Percentiles rank a stretch among this genome's conserved stretches.
These are phyloP conservation scores for Termitomyces sp. DNA, from an alignment of 768 basidiomycete genomes.

Conservation along the genomic window DNA sequence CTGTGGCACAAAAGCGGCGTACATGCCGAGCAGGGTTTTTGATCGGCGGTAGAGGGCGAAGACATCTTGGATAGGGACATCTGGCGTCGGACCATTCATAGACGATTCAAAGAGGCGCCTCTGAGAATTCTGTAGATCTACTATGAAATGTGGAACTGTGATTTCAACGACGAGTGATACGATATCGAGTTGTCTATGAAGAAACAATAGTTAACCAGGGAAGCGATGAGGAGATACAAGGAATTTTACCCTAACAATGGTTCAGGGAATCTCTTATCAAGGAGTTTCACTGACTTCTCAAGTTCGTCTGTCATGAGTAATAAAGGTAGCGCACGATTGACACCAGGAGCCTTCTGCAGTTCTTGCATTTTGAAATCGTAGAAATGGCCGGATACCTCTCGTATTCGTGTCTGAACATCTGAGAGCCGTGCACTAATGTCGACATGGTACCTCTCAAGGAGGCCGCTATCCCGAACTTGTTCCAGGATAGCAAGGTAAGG, in stretches of 20 bases:
- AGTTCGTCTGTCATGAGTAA: conserved; percentile 84
- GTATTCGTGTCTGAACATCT: conserved; percentile 65
- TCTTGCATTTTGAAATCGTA: conserved; percentile 61
- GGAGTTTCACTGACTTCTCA: conserved; percentile 76
- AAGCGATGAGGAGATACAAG: neutral
- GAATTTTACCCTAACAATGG: conserved; percentile 68
- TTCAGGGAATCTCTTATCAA: conserved; percentile 85
- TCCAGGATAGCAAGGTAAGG: conserved; percentile 66
- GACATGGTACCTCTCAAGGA: conserved; percentile 69
- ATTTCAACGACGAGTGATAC: conserved; percentile 71
- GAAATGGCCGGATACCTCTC: conserved; percentile 51
- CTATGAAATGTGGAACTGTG: conserved; percentile 58
- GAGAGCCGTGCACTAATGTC: conserved; percentile 62
- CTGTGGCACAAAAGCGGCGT: conserved; percentile 74
- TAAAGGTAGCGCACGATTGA: conserved; percentile 77
- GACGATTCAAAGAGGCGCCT: conserved; percentile 78
- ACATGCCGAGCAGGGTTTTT: conserved; percentile 74
- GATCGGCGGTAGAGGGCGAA: conserved; percentile 82
- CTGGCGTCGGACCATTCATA: conserved; percentile 82
- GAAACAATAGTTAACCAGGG: neutral
- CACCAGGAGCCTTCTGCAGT: conserved; percentile 64
- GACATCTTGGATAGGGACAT: conserved; percentile 85
- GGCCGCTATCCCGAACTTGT: conserved; percentile 59
- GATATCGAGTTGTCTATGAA: conserved; percentile 59
- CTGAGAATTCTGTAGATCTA: conserved; percentile 63